Evolutionary conservation across 2,329 filamentous ascomycete genomes (phyloP).

Genomic region (Lasiodiplodia gonubiensis): DNA sequence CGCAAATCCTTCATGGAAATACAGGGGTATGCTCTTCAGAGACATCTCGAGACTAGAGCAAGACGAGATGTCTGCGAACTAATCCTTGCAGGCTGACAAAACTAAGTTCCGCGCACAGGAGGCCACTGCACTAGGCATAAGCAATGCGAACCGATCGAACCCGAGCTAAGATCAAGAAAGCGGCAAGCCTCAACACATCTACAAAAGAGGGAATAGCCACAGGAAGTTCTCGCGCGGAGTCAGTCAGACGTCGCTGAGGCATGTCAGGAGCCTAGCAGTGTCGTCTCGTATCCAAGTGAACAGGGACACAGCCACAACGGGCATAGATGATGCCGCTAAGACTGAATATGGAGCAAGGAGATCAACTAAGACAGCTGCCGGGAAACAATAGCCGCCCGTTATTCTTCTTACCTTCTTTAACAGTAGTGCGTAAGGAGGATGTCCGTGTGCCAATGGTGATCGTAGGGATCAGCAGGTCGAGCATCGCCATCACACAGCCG

Average conservation of each 20-base stretch:
- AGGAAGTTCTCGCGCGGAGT: not conserved
- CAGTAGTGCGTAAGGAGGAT: not conserved
- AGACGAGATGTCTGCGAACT: no score
- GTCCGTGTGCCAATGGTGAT: not conserved
- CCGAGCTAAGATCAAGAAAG: not conserved
- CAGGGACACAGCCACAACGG: not conserved
- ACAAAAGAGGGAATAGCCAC: not conserved
- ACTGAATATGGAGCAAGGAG: not conserved
- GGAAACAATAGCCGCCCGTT: not conserved
- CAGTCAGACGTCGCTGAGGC: not conserved
- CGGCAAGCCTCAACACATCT: not conserved
- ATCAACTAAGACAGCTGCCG: not conserved
- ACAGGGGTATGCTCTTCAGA: no score
- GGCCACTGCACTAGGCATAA: not conserved
- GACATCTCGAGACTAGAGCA: no score
- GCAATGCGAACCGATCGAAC: not conserved
- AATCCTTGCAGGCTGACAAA: not conserved
- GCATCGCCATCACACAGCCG: not conserved
- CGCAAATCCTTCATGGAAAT: no score
- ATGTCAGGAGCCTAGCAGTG: not conserved
- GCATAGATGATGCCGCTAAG: not conserved
- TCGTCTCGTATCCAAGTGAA: not conserved
- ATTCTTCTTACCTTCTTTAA: not conserved
- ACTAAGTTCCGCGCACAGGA: not conserved
- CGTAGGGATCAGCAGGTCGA: conserved; percentile 7